Evolutionary conservation across 2,329 filamentous ascomycete genomes (phyloP).

Genomic region (Grosmannia serpens): DNA sequence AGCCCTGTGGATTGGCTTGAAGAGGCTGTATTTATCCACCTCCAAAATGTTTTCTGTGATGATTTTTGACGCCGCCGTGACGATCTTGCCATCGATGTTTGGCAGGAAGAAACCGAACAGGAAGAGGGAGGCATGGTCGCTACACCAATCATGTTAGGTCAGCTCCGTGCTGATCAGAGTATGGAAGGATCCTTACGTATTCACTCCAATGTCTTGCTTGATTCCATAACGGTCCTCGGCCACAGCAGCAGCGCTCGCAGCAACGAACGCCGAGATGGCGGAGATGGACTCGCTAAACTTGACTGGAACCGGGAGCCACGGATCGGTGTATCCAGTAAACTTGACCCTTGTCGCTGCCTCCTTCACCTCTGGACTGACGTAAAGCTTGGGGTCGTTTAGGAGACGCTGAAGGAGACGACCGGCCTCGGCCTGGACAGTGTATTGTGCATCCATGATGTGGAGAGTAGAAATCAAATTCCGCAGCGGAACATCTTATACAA

Average conservation of each 20-base stretch:
- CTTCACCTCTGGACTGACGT: background rate
- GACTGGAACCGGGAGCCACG: conserved; percentile 3
- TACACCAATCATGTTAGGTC: background rate
- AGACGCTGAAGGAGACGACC: background rate
- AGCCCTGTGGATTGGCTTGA: background rate
- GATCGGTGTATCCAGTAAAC: conserved; percentile 11
- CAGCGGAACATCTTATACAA: no score
- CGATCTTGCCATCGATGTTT: background rate
- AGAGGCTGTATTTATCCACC: background rate
- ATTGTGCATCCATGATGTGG: background rate
- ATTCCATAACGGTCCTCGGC: conserved; percentile 36
- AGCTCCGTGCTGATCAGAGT: background rate
- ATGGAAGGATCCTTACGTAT: background rate
- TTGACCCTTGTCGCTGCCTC: background rate
- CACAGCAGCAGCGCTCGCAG: conserved; percentile 7
- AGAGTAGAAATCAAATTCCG: background rate
- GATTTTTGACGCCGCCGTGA: background rate
- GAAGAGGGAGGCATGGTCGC: background rate
- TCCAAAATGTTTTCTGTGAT: background rate
- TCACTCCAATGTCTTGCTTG: conserved; percentile 1
- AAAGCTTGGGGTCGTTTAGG: background rate
- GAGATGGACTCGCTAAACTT: conserved; percentile 2
- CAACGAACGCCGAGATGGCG: conserved; percentile 9
- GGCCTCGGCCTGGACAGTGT: background rate
- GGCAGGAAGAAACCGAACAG: background rate